phyloP scores from a whole-genome alignment of 179 eudicot species.

The Sideroxylon spinosum region DNA sequence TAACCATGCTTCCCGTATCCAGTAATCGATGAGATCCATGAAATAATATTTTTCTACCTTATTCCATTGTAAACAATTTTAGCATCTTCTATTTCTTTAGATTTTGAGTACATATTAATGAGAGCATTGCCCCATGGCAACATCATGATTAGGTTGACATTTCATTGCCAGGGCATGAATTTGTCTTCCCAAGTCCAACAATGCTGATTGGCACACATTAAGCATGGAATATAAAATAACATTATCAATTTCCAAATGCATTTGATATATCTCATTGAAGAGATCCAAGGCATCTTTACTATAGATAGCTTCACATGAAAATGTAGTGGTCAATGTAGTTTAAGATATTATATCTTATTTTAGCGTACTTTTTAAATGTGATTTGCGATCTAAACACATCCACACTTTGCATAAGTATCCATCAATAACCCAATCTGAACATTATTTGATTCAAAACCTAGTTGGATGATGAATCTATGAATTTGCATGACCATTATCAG shows the following conservation, averaged over 20 bases:
- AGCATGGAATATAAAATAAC: constrained; percentile 57
- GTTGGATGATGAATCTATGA: constrained; percentile 47
- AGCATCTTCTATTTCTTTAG: constrained; percentile 57
- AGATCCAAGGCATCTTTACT: constrained; percentile 40
- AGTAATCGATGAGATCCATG: constrained; percentile 66
- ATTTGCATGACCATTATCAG: constrained; percentile 29
- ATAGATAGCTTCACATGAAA: constrained; percentile 37
- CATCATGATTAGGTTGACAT: constrained; percentile 34
- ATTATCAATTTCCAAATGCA: constrained; percentile 37
- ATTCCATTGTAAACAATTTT: constrained; percentile 37
- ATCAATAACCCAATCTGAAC: constrained; percentile 37
- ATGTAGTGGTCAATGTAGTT: constrained; percentile 57
- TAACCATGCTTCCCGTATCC: constrained; percentile 63
- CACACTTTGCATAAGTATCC: constrained; percentile 67
- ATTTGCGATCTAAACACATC: constrained; percentile 37
- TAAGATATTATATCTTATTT: constrained; percentile 41
- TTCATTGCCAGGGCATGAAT: constrained; percentile 52
- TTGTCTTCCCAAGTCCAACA: constrained; percentile 53
- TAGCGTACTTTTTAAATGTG: constrained; percentile 33
- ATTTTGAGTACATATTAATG: constrained; percentile 74
- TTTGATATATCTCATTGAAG: constrained; percentile 40
- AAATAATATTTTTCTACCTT: constrained; percentile 41
- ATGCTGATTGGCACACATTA: constrained; percentile 53
- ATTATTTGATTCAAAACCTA: constrained; percentile 46
- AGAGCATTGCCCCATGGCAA: constrained; percentile 59